Conservation (phyloP, 768 basidiomycete genomes). For the Candolleomyces efflorescens region DNA sequence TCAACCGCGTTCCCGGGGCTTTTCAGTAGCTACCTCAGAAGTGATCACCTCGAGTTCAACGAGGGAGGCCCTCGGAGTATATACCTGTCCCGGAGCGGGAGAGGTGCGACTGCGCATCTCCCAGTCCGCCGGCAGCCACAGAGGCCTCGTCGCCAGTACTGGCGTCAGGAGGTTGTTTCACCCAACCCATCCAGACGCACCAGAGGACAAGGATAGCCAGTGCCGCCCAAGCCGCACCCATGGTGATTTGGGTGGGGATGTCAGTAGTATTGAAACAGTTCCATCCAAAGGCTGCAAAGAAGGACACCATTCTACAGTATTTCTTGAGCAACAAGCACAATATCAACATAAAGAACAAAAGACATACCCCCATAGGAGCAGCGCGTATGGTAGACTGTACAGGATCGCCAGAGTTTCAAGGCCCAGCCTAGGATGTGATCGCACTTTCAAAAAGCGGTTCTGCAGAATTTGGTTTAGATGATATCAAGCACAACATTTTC, state of each 20-base stretch:
- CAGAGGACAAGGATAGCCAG: conserved; percentile 16
- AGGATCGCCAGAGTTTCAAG: conserved; percentile 22
- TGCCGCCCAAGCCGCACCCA: conserved; percentile 9
- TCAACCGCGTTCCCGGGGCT: too few species aligned
- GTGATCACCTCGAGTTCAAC: too few species aligned
- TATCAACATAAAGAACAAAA: neutral
- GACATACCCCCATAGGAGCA: conserved; percentile 25
- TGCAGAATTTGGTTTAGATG: conserved; percentile 7
- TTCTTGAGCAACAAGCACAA: neutral
- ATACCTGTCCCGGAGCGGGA: too few species aligned
- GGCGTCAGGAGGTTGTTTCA: too few species aligned
- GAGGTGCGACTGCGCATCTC: too few species aligned
- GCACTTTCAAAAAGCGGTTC: conserved; percentile 7
- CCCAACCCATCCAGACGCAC: conserved; percentile 16
- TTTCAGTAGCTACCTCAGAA: too few species aligned
- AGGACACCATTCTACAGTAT: conserved; percentile 18
- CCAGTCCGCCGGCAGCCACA: too few species aligned
- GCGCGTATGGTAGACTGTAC: conserved; percentile 23
- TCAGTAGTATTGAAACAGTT: conserved; percentile 22
- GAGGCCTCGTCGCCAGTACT: too few species aligned
- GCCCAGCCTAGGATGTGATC: conserved; percentile 7
- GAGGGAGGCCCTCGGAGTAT: too few species aligned
- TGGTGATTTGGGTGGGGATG: conserved; percentile 11
- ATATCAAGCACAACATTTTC: conserved; percentile 12
- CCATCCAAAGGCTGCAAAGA: conserved; percentile 20